Conservation (phyloP, 2,329 filamentous ascomycete species). For the Colletotrichum tofieldiae region DNA sequence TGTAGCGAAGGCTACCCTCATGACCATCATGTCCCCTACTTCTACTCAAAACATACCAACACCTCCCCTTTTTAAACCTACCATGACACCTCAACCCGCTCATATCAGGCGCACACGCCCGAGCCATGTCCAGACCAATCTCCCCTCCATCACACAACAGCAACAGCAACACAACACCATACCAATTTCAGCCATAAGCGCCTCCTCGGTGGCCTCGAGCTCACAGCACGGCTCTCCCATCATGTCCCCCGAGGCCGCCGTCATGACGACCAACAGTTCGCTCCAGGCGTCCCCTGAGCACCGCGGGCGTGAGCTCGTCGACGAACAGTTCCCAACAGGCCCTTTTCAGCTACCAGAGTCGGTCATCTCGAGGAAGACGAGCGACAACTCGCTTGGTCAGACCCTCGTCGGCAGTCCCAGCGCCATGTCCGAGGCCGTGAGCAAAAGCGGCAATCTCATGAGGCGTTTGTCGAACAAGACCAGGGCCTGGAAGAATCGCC, state of each 20-base stretch:
- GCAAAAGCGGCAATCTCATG: constrained; percentile 71
- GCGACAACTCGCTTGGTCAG: constrained; percentile 76
- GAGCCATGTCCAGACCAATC: constrained; percentile 64
- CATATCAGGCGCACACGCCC: constrained; percentile 62
- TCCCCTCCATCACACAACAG: constrained; percentile 49
- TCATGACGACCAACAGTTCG: constrained; percentile 73
- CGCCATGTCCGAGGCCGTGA: constrained; percentile 64
- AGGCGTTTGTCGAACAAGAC: constrained; percentile 88
- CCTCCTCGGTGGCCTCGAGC: constrained; percentile 70
- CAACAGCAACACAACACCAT: constrained; percentile 53
- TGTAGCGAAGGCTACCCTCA: constrained; percentile 34
- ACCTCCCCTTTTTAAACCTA: constrained; percentile 52
- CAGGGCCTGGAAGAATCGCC: constrained; percentile 74
- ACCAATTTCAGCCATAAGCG: constrained; percentile 69
- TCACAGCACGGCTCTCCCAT: constrained; percentile 71
- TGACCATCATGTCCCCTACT: constrained; percentile 51
- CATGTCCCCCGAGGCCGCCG: constrained; percentile 68
- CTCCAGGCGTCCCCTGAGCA: constrained; percentile 78
- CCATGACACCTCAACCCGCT: constrained; percentile 60
- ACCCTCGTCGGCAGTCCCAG: constrained; percentile 70
- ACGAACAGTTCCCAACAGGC: constrained; percentile 64
- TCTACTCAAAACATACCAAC: constrained; percentile 50
- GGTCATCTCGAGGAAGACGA: constrained; percentile 73
- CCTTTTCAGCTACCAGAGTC: constrained; percentile 82
- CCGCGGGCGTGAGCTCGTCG: constrained; percentile 66